Evolutionary conservation across 2,329 filamentous ascomycete species (phyloP), one percentile per base, ranked within the genome.

Genomic region (Plectosphaerella plurivora): DNA sequence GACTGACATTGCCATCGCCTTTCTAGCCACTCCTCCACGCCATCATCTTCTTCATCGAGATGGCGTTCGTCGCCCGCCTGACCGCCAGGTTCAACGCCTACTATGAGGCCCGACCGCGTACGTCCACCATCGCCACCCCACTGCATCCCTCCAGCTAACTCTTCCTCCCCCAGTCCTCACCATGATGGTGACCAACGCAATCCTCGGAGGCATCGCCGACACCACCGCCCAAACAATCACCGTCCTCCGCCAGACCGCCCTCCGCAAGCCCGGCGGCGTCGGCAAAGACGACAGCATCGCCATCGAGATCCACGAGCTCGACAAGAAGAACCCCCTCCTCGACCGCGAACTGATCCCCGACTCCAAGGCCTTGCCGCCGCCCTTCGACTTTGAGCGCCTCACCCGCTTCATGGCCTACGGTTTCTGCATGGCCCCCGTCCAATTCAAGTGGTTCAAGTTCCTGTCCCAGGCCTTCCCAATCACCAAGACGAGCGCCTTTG

Each of bases 121-220:
- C 37, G 22, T 25, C 18, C 20, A 28, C 16, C 41, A 51, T 45
- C 15, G 14, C 44, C n/a, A 36, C 3, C 25, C 41, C 28, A 9
- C 24, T 20, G 7, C 15, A 22, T 25, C 24, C 25, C 39, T 4
- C 22, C 24, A 10, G 37, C 48, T 50, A 35, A 57, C 50, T 47
- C 52, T 35, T 28, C 24, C n/a, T 35, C 54, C 37, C 49, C 54
- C 66, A 89, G 89, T 99, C 42, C 83, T 99, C 64, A 99, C 94
- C 57, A 99, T 96, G 72, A 99, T 99, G 93, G 90, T 97, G 66
- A 96, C 93, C 68, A 99, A 99, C 75, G 89, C 94, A 60, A 87
- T 97, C 52, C 84, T 99, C 54, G 91, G 91, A 73, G 94, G 94
- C 62, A 87, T 99, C 61, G 94, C 94, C 70, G 94, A 99, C 71